Evolutionary conservation across 805 yeast species (phyloP).

Genomic region (Saturnispora quitensis): DNA sequence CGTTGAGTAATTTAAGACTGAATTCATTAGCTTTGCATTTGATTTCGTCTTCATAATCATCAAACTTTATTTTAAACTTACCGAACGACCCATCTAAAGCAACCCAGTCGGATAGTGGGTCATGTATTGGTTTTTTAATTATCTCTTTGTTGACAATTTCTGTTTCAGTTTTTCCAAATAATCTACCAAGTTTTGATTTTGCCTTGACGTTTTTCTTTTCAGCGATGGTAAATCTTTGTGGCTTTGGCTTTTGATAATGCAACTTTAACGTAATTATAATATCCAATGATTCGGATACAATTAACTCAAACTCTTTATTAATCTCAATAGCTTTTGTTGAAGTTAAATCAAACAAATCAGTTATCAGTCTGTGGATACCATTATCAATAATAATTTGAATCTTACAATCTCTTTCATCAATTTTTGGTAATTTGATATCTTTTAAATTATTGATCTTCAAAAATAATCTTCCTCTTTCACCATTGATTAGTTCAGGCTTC

Average conservation of each 20-base stretch:
- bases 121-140: conserved; percentile 39
- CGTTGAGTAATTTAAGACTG: conserved; percentile 61
- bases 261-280: conserved; percentile 68
- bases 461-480: conserved; percentile 44
- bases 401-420: conserved; percentile 36
- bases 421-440: conserved; percentile 39
- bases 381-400: conserved; percentile 60
- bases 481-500: conserved; percentile 15
- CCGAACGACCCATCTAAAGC: conserved; percentile 91
- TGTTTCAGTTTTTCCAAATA: conserved; percentile 33
- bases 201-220: conserved; percentile 37
- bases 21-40: conserved; percentile 44
- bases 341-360: conserved; percentile 34
- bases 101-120: conserved; percentile 52
- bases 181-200: conserved; percentile 23
- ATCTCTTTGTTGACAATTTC: conserved; percentile 44
- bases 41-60: conserved; percentile 45
- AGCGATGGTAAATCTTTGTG: conserved; percentile 47
- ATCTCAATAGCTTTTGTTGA: conserved; percentile 28
- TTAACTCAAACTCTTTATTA: conserved; percentile 71
- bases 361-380: conserved; percentile 70
- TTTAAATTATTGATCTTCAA: conserved; percentile 39
- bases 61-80: conserved; percentile 58
- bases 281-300: conserved; percentile 52
- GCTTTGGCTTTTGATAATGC: conserved; percentile 41